Base-by-base conservation (phyloP, 768 basidiomycete genomes). In the Suillus paluster region DNA sequence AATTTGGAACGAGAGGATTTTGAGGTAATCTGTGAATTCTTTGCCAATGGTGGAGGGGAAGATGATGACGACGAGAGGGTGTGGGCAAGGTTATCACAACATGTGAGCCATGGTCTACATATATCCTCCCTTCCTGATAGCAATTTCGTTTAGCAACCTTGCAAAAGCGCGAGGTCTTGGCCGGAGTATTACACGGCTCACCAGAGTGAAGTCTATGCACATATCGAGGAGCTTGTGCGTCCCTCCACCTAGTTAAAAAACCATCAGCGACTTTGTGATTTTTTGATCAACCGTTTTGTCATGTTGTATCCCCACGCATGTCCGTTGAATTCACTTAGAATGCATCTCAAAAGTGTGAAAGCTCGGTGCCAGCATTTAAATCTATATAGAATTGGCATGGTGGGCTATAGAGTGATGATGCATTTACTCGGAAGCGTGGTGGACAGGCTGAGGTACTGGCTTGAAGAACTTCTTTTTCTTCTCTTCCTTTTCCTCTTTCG, bases 391-490 rank as follows among this genome's bases (percentile, higher is more conserved):
- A 60, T 38, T 62, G 34, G 30, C 63, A 46, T 23, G 59, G 54
- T 33, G 17, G 39, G 57, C 42, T 23, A 45, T 64, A 69, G 58
- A 64, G 58, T 44, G 2, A 50, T 38, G 49, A 66, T 64, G 71
- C 59, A 69, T 64, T 53, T 64, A 62, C 58, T 66, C 61, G 38
- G 72, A 36, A 46, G 68, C 56, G 14, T 68, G 67, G 39, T 74
- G 71, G 58, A 71, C 71, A 50, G 78, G 74, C 66, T 81, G 78
- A 34, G 79, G 80, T 52, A 74, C 73, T 64, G 87, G 83, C 77
- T 96, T 97, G 83, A 97, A 97, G 79, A 97, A 97, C 44, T 79
- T 83, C 76, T 80, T 85, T 69, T 91, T 84, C 65, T 81, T 85
- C 75, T 92, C 92, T 71, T 94, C 92, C 68, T 79, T 75, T 58